Evolutionary conservation across 2,329 filamentous ascomycete species (phyloP).

Genomic region (Phaeosphaeriaceae sp.): DNA sequence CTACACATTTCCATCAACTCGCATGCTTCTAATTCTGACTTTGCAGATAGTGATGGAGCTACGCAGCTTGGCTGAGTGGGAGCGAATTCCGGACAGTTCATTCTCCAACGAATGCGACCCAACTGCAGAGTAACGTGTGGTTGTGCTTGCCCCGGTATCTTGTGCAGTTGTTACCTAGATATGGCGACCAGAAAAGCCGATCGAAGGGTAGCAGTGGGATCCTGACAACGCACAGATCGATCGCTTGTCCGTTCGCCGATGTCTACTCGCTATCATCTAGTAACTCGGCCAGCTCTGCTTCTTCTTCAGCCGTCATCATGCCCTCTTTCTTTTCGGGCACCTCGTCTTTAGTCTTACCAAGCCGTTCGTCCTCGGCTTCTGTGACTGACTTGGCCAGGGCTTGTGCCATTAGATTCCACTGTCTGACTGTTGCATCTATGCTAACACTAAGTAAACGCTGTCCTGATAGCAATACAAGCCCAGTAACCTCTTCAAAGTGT

Average conservation of each 20-base stretch:
- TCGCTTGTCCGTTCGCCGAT: conserved; percentile 25
- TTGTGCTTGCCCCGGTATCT: conserved; percentile 28
- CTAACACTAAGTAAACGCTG: conserved; percentile 76
- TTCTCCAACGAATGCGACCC: conserved; percentile 18
- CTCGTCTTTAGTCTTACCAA: conserved; percentile 53
- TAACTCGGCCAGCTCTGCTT: conserved; percentile 87
- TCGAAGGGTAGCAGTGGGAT: conserved; percentile 24
- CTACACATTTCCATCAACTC: conserved; percentile 12
- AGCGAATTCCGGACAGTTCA: conserved; percentile 19
- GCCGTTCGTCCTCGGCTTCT: conserved; percentile 57
- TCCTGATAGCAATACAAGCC: conserved; percentile 67
- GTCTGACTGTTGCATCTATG: conserved; percentile 87
- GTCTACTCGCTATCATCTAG: conserved; percentile 74
- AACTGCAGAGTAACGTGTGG: conserved; percentile 23
- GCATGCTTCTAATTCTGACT: conserved; percentile 4
- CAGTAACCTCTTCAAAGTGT: conserved; percentile 93
- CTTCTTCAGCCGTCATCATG: conserved; percentile 84
- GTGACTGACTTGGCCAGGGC: conserved; percentile 64
- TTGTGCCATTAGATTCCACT: conserved; percentile 74
- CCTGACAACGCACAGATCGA: conserved; percentile 24
- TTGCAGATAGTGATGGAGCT: conserved; percentile 3
- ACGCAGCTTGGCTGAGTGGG: conserved; percentile 9
- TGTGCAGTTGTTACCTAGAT: conserved; percentile 31
- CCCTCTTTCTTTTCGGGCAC: conserved; percentile 56
- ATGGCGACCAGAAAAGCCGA: conserved; percentile 27